Evolutionary conservation across 495 filamentous ascomycete species (phyloP).

Genomic region (Penicillium dipodomyicola): DNA sequence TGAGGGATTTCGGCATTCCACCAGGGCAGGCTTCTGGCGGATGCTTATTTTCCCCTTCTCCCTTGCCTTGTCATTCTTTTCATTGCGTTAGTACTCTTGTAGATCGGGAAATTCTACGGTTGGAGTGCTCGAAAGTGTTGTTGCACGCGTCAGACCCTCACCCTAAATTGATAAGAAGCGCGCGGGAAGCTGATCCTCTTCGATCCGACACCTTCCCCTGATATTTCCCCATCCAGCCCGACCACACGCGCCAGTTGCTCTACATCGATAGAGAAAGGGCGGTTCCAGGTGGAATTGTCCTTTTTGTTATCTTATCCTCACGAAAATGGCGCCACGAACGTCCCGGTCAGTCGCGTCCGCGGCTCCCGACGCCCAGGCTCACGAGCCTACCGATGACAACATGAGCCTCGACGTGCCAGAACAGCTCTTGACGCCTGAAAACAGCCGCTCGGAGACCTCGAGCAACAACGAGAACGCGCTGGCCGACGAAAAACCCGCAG

Average conservation of each 20-base stretch:
- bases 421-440: slow-evolving; percentile 48
- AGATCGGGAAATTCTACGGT: neutral
- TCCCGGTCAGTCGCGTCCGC: slow-evolving; percentile 31
- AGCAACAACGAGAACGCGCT: slow-evolving; percentile 50
- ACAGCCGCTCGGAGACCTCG: slow-evolving; percentile 50
- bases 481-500: slow-evolving; percentile 39
- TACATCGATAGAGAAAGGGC: slow-evolving; percentile 19
- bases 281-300: slow-evolving; percentile 17
- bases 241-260: slow-evolving; percentile 12
- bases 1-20: slow-evolving; percentile 25
- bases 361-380: slow-evolving; percentile 36
- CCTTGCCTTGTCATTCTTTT: slow-evolving; percentile 9
- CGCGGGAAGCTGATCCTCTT: slow-evolving; percentile 32
- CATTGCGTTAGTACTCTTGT: slow-evolving; percentile 3
- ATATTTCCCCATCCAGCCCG: slow-evolving; percentile 18
- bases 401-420: slow-evolving; percentile 45
- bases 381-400: slow-evolving; percentile 33
- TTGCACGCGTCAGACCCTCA: slow-evolving; percentile 36
- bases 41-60: slow-evolving; percentile 10
- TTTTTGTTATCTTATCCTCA: slow-evolving; percentile 7
- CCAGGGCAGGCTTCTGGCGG: neutral
- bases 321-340: slow-evolving; percentile 32
- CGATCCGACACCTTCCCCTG: slow-evolving; percentile 28
- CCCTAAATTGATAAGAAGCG: slow-evolving; percentile 36
- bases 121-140: slow-evolving; percentile 19